These are phyloP conservation scores for Setomelanomma holmii DNA, from an alignment of 2,329 filamentous ascomycete species.

Conservation along the genomic window DNA sequence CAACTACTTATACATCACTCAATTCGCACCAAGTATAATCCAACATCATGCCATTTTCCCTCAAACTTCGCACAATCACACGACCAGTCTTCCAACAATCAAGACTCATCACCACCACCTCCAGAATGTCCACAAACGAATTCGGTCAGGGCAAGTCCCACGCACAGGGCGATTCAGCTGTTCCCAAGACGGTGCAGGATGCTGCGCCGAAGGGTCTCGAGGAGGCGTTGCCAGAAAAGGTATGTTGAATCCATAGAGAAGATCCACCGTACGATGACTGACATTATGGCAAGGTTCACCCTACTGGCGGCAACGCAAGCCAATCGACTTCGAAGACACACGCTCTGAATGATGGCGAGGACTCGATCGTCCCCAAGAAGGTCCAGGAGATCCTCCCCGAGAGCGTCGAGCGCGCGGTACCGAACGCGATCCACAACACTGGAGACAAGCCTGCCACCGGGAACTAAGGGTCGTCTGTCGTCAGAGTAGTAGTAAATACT, in stretches of 20 bases:
- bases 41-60: conserved; percentile 24
- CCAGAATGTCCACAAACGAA: conserved; percentile 42
- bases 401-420: conserved; percentile 53
- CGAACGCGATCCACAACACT: conserved; percentile 54
- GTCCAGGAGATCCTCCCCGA: conserved; percentile 55
- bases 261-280: too few relatives aligned
- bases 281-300: conserved; percentile 39
- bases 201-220: conserved; percentile 49
- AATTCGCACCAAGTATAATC: background rate
- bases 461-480: too few relatives aligned
- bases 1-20: background rate
- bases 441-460: conserved; percentile 26
- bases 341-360: conserved; percentile 46
- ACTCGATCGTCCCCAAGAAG: conserved; percentile 51
- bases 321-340: conserved; percentile 47
- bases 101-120: conserved; percentile 18
- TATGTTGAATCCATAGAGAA: conserved; percentile 23
- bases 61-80: conserved; percentile 27
- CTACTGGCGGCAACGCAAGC: conserved; percentile 45
- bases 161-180: conserved; percentile 49
- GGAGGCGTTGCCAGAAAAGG: conserved; percentile 48
- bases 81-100: conserved; percentile 22
- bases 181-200: conserved; percentile 50
- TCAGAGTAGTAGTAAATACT: background rate
- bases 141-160: conserved; percentile 53